Evolutionary conservation across 306 rosid genomes (phyloP), one percentile per base, ranked within the genome.

Genomic region (Parietaria judaica): DNA sequence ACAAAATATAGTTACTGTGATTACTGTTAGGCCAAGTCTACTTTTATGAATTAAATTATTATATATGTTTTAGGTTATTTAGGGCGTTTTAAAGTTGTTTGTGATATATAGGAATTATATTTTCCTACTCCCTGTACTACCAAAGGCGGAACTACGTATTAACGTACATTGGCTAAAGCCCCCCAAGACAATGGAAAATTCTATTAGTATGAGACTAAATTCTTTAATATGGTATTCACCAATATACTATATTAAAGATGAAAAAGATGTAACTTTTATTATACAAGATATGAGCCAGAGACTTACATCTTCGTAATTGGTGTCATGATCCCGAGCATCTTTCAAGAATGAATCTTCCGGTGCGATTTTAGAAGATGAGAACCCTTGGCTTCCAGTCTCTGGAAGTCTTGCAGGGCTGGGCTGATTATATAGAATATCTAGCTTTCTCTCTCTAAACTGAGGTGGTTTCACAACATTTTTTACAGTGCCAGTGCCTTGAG

Each of bases 381-480:
- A 79, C 63, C 72, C 83, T 72, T 66, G 78, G 65, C 77, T 71
- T 56, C 84, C 83, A 68, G 76, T 73, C 50, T 88, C 98, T 38
- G 69, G 50, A 63, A 60, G 62, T 78, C 84, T 88, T 75, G 81
- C 78, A 75, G 79, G 79, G 52, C 70, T 68, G 64, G 63, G 76
- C 74, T 79, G 86, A 75, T 61, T 76, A 63, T 65, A 48, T 60
- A 82, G 69, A 68, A 69, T 79, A 54, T 86, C 97, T 36, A 66
- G 68, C 68, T 74, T 86, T 76, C 71, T 86, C 60, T 90, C 97
- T 80, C 95, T 81, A 80, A 61, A 71, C 56, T 83, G 99, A 72
- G 99, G 99, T 61, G 99, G 99, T 63, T 86, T 83, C 53, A 94
- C 68, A 60, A 51, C 78, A 84, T 67, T 86, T 66, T 90, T 82